Evolutionary conservation across 2,329 filamentous ascomycete species (phyloP), one percentile per base, ranked within the genome.

Genomic region (Rhynchosporium secalis): DNA sequence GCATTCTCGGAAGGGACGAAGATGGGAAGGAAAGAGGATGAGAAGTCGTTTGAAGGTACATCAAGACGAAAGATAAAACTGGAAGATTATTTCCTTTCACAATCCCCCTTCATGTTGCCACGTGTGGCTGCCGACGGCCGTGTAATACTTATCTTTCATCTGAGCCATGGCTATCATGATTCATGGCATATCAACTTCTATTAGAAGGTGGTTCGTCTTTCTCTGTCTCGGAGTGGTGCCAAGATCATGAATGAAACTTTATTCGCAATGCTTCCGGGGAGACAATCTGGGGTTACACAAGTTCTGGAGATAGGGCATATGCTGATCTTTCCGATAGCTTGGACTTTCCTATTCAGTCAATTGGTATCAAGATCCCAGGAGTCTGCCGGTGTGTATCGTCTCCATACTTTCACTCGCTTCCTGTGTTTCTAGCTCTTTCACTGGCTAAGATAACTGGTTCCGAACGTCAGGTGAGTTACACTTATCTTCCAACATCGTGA

Each of bases 11-110:
- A 49, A 40, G 36, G 28, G 38, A 56, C 29, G n/a, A 52, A 36
- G 33, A 36, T 8, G 38, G 9, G n/a, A 47, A 51, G 26, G 3
- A 57, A 6, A 28, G 26, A 47, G 63, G 52, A 58, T 38, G 33
- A 49, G 49, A 31, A 40, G 43, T 63, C 38, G 46, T 51, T 46
- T 54, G 36, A 9, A 10, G 5, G 28, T 51, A 43, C 15, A 8
- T 13, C 48, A 47, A 62, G 65, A 64, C 63, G 63, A 66, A 57
- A 66, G 67, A 69, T 69, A 67, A 69, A 65, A 31, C 58, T 62
- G 47, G 41, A 58, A 40, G 59, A 36, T 58, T 26, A 36, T n/a
- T 49, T 57, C 46, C 29, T 40, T 60, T 43, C 36, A 55, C 54
- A 31, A 20, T 36, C 52, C 51, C 63, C 56, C 60, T 60, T 65